Conservation (phyloP, 78 protist species). For the Parvularia atlantis region DNA sequence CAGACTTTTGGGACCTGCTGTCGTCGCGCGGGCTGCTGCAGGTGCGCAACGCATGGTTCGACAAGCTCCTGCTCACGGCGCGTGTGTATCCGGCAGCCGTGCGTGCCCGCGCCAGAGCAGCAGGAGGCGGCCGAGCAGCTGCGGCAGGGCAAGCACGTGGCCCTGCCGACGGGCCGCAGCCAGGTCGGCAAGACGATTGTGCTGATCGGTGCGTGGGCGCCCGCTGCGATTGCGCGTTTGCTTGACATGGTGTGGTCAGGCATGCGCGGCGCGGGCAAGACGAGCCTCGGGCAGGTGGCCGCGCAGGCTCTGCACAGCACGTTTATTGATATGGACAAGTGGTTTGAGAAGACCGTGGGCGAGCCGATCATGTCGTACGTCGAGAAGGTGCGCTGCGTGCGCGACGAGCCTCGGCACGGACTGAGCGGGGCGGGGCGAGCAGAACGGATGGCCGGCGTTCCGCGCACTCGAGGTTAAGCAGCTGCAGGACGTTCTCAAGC, state of each 20-base stretch:
- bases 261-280: conserved; percentile 61
- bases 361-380: background rate
- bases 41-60: background rate
- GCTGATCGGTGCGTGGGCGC: background rate
- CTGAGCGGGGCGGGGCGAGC: background rate
- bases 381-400: background rate
- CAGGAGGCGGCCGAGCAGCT: background rate
- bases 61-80: background rate
- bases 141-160: background rate
- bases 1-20: conserved; percentile 55
- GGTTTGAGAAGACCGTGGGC: too few species aligned
- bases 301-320: conserved; percentile 7
- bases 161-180: background rate
- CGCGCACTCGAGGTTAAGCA: conserved; percentile 9
- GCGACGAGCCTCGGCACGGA: background rate
- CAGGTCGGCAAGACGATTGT: background rate
- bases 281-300: conserved; percentile 34
- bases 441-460: conserved; percentile 40
- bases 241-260: too few species aligned
- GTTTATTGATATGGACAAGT: conserved; percentile 33
- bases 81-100: background rate
- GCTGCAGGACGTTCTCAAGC: background rate
- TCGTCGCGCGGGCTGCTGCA: too few species aligned
- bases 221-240: too few species aligned
- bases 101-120: background rate